These are phyloP conservation scores for Chrysanthemum lavandulifolium DNA, from an alignment of 129 eudicot genomes.

Conservation along the genomic window DNA sequence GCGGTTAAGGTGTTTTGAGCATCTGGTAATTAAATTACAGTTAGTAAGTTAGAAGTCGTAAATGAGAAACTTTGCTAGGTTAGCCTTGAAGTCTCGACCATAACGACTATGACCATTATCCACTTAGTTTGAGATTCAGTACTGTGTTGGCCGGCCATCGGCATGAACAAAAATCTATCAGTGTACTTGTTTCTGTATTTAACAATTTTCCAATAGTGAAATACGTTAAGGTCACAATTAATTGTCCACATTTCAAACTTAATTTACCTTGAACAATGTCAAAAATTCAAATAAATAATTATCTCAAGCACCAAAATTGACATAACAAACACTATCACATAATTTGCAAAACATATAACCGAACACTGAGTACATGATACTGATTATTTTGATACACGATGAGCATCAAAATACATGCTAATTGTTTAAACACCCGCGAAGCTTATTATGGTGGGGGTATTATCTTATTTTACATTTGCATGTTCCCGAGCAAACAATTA, in stretches of 20 bases:
- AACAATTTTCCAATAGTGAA: too few relatives aligned
- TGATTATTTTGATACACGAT: background rate
- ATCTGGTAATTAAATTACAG: too few relatives aligned
- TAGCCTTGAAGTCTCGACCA: too few relatives aligned
- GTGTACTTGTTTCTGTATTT: too few relatives aligned
- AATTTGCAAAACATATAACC: background rate
- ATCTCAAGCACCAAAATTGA: background rate
- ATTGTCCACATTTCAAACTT: background rate
- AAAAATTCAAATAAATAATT: background rate
- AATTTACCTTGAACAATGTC: background rate
- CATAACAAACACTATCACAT: background rate
- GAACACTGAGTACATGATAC: background rate
- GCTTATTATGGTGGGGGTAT: background rate
- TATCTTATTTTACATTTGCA: constrained; percentile 15
- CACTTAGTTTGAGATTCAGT: too few relatives aligned
- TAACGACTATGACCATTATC: too few relatives aligned
- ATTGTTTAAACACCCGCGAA: background rate
- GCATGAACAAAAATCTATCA: too few relatives aligned
- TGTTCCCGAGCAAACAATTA: background rate
- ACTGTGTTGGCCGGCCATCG: too few relatives aligned
- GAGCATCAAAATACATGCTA: background rate
- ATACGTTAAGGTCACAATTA: background rate
- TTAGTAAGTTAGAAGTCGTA: too few relatives aligned
- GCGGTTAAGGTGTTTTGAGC: too few relatives aligned
- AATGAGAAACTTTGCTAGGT: too few relatives aligned